These are phyloP conservation scores for Mitragyna speciosa DNA, from an alignment of 257 asterid genomes.

Conservation along the genomic window DNA sequence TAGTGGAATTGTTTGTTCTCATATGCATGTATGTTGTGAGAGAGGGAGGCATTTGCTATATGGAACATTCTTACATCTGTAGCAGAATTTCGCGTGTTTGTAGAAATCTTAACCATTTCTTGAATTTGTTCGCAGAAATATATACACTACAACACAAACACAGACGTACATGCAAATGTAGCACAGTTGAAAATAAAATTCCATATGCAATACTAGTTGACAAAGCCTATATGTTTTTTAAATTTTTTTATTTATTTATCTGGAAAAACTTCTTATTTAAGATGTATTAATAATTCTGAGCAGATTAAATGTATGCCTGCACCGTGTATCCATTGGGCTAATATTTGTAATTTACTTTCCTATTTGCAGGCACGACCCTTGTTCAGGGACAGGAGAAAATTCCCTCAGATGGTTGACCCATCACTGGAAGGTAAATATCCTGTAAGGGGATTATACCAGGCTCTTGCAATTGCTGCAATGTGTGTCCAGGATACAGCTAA, in stretches of 20 bases:
- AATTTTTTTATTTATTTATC: no score
- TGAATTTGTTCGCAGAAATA: background rate
- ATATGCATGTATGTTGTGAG: background rate
- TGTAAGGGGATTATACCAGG: conserved; percentile 57
- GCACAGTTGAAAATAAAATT: background rate
- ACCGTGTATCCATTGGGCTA: background rate
- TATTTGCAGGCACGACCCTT: conserved; percentile 59
- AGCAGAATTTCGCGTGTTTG: background rate
- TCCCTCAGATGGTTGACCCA: conserved; percentile 66
- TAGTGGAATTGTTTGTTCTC: background rate
- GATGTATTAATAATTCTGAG: background rate
- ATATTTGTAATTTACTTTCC: background rate
- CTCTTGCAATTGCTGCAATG: conserved; percentile 73
- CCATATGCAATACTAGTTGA: background rate
- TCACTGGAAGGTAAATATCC: conserved; percentile 57
- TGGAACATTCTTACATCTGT: background rate
- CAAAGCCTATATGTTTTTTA: background rate
- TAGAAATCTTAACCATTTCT: background rate
- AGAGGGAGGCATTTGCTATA: background rate
- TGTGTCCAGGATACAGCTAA: conserved; percentile 56
- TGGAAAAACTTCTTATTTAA: background rate
- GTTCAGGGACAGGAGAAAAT: conserved; percentile 60
- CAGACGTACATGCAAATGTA: background rate
- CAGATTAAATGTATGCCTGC: background rate
- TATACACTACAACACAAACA: background rate